Percentiles rank a stretch among this genome's conserved stretches.
These are phyloP conservation scores for Colletotrichum endophyticum DNA, from an alignment of 2,329 filamentous ascomycete species.

Conservation along the genomic window DNA sequence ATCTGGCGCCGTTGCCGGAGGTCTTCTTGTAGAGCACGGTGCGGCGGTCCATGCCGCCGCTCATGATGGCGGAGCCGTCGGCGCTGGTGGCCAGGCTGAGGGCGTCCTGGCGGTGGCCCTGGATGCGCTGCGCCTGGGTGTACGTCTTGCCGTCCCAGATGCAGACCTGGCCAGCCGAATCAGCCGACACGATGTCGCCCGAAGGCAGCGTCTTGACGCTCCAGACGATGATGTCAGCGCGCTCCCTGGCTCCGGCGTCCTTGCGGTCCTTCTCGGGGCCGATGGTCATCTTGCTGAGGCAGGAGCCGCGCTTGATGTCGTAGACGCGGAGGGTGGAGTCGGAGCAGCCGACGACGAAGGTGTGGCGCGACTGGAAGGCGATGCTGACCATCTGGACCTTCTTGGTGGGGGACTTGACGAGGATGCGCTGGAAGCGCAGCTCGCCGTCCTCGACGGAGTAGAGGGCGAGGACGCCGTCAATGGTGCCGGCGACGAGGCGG, in stretches of 20 bases:
- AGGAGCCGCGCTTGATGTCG: slow-evolving; percentile 79
- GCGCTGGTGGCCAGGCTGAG: slow-evolving; percentile 83
- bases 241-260: slow-evolving; percentile 64
- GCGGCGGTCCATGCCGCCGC: slow-evolving; percentile 88
- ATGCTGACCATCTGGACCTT: slow-evolving; percentile 91
- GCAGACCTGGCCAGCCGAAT: slow-evolving; percentile 91
- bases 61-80: slow-evolving; percentile 83
- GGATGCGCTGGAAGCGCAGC: slow-evolving; percentile 77
- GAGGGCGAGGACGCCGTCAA: slow-evolving; percentile 86
- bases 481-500: slow-evolving; percentile 85
- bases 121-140: slow-evolving; percentile 83
- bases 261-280: slow-evolving; percentile 63
- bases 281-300: slow-evolving; percentile 83
- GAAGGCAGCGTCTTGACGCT: slow-evolving; percentile 86
- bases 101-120: slow-evolving; percentile 88
- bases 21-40: slow-evolving; percentile 82
- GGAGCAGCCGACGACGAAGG: slow-evolving; percentile 89
- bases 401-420: slow-evolving; percentile 80
- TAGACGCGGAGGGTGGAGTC: slow-evolving; percentile 94
- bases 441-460: slow-evolving; percentile 87
- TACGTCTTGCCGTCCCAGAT: slow-evolving; percentile 96
- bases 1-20: slow-evolving; percentile 66
- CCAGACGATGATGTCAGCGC: slow-evolving; percentile 91
- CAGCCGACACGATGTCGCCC: slow-evolving; percentile 91
- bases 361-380: slow-evolving; percentile 83